These are phyloP conservation scores for Trichoderma koningiopsis DNA, from an alignment of 2,329 filamentous ascomycete species.

Conservation along the genomic window DNA sequence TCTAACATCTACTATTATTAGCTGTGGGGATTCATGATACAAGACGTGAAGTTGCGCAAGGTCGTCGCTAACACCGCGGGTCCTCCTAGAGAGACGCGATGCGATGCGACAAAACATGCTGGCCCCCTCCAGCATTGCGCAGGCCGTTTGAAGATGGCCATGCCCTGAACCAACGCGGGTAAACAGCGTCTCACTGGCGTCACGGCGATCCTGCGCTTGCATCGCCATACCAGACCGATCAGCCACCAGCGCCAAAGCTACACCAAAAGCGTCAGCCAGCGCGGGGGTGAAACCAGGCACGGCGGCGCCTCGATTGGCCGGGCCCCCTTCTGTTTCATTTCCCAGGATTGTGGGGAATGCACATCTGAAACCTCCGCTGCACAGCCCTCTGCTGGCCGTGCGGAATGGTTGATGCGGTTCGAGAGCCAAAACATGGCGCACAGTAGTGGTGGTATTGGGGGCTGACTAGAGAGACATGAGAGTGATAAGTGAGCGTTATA, in stretches of 20 bases:
- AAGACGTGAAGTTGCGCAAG: not conserved
- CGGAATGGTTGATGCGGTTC: conserved; percentile 9
- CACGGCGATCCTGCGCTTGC: not conserved
- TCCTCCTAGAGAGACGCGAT: not conserved
- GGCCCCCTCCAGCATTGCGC: not conserved
- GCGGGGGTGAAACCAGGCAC: conserved; percentile 21
- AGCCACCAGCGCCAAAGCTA: not conserved
- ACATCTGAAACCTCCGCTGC: conserved; percentile 21
- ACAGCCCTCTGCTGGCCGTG: conserved; percentile 9
- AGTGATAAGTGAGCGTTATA: not conserved
- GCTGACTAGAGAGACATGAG: not conserved
- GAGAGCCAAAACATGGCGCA: not conserved
- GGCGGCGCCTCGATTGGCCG: conserved; percentile 2
- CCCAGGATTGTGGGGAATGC: conserved; percentile 17
- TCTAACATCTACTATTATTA: not conserved
- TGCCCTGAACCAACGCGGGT: not conserved
- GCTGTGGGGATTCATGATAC: not conserved
- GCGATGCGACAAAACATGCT: not conserved
- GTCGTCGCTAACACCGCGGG: not conserved
- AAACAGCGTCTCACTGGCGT: conserved; percentile 15
- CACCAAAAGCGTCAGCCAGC: conserved; percentile 13
- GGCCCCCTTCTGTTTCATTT: conserved; percentile 10
- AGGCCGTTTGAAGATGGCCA: not conserved
- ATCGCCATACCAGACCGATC: conserved; percentile 6
- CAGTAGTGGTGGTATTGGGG: not conserved